A percentile compares a stretch with the other conserved stretches of the same genome.
Evolutionary conservation across 441 rosid genomes (phyloP).

Genomic region (Pelargonium citronellum): DNA sequence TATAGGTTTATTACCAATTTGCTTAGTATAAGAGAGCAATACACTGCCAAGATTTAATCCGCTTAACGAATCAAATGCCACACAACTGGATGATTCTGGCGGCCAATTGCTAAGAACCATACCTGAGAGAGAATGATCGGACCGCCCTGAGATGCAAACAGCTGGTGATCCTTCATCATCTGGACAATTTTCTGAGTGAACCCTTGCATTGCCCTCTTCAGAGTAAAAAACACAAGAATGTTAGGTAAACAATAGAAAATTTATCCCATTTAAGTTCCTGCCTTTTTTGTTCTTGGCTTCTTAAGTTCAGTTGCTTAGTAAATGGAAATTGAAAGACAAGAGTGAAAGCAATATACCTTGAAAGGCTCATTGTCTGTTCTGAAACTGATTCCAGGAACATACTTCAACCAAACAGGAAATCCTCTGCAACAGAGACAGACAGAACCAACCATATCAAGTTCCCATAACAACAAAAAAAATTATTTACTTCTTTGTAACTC

Average conservation of each 20-base stretch:
- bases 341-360: constrained; percentile 32
- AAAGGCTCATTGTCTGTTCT: constrained; percentile 64
- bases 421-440: constrained; percentile 20
- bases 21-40: not conserved
- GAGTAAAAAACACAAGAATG: not conserved
- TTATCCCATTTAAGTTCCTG: not conserved
- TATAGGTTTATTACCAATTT: too few relatives aligned
- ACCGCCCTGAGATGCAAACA: constrained; percentile 86
- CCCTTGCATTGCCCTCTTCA: constrained; percentile 82
- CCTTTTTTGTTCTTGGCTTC: not conserved
- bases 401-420: constrained; percentile 31
- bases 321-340: not conserved
- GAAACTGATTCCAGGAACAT: constrained; percentile 45
- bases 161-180: constrained; percentile 72
- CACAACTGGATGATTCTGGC: not conserved
- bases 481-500: not conserved
- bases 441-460: not conserved
- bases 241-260: not conserved
- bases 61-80: not conserved
- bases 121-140: constrained; percentile 92
- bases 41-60: not conserved
- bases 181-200: constrained; percentile 79
- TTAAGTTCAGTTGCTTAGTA: not conserved
- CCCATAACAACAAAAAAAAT: not conserved
- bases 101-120: not conserved